Evolutionary conservation across 768 basidiomycete species (phyloP), one percentile per base, ranked within the genome.

Genomic region (Leccinum rimulosum): DNA sequence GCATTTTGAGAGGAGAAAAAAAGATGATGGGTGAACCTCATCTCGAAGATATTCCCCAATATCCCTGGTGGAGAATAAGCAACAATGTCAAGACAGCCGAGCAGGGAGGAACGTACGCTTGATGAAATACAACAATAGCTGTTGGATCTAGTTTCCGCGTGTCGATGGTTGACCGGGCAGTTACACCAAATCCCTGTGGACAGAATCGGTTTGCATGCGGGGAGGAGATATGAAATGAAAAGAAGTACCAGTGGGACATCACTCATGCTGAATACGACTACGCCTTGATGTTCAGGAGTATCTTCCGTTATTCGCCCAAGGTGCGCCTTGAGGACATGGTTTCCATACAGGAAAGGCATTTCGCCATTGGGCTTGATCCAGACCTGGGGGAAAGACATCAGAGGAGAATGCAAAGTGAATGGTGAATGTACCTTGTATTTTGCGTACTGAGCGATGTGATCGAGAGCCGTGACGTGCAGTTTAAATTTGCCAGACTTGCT

Each of bases 311-410:
- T 98, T 60, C 96, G 84, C 17, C 97, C 97, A n/a, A 99, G 80
- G 75, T 99, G 97, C 9, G 97, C 97, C 76, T 98, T 99, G 63
- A 98, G 84, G 59, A 98, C 88, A 76, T 99, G 95, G 71, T 99
- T 99, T 57, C 97, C 97, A 69, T 99, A 99, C 38, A 99, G 77
- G 82, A 96, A 99, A 1, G 97, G 97, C 89, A 99, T 96, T 76
- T 99, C 97, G 69, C 97, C 97, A 64, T 98, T 96, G 27, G 95
- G 89, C 74, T 99, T 99, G 72, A 99, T 94, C 97, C 97, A 99
- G 17, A 98, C 84, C 96, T 98, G 60, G 4, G 10, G 22, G 4
- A 3, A 17, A 19, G 33, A 28, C 3, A 33, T 60, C 17, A 59
- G 55, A 52, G 25, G 58, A 38, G 50, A 31, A 43, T 35, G 5